Conservation (phyloP, 2,329 filamentous ascomycete genomes). For the Xylariaceae sp. region DNA sequence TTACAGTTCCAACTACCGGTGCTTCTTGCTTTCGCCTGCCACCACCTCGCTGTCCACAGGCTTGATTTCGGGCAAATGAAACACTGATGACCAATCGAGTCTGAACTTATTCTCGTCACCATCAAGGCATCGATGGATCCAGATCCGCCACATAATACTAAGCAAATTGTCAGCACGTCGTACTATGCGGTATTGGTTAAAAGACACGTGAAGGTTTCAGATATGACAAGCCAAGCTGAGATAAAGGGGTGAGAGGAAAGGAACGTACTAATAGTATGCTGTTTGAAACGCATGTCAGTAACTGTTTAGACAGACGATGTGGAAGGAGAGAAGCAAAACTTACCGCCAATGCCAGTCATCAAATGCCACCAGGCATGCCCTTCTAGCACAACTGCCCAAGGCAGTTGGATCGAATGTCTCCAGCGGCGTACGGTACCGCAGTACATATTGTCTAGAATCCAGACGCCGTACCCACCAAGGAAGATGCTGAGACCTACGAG, state of each 20-base stretch:
- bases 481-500: conserved; percentile 60
- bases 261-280: conserved; percentile 63
- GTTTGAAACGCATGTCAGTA: conserved; percentile 12
- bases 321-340: conserved; percentile 3
- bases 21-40: conserved; percentile 25
- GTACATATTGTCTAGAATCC: conserved; percentile 74
- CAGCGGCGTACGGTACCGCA: conserved; percentile 60
- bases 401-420: conserved; percentile 64
- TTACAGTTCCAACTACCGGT: conserved; percentile 6
- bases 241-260: too few relatives aligned
- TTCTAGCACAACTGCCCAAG: conserved; percentile 67
- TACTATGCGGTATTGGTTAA: too few relatives aligned
- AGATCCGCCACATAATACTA: conserved; percentile 71
- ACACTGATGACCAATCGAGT: conserved; percentile 61
- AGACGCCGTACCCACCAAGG: conserved; percentile 68
- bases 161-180: conserved; percentile 6
- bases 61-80: conserved; percentile 47
- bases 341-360: conserved; percentile 66
- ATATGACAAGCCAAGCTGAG: background rate
- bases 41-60: conserved; percentile 22
- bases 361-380: conserved; percentile 59
- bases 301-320: background rate
- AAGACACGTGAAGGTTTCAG: too few relatives aligned
- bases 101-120: conserved; percentile 65
- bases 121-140: conserved; percentile 72